Conservation (phyloP, 768 basidiomycete species). For the Podaxis sp. region DNA sequence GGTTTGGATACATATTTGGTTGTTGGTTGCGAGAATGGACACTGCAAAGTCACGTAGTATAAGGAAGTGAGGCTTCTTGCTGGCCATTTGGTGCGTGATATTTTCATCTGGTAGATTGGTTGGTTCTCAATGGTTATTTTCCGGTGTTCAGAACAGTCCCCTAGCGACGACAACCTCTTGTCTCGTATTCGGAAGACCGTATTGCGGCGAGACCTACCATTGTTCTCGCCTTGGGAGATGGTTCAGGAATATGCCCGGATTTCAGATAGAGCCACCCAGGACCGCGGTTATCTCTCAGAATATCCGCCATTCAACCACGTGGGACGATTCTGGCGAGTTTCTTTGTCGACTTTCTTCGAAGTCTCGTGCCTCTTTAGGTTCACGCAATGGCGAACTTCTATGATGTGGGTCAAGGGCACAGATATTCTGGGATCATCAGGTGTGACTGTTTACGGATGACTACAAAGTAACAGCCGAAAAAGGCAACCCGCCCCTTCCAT, state of each 20-base stretch:
- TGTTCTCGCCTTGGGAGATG: neutral
- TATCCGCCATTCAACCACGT: neutral
- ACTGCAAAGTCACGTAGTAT: neutral
- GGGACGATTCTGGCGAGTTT: neutral
- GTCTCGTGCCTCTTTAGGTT: neutral
- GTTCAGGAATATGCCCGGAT: neutral
- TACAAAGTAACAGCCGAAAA: slow-evolving; percentile 32
- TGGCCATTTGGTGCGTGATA: neutral
- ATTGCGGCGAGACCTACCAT: neutral
- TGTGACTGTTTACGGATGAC: neutral
- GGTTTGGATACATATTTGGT: too few relatives aligned
- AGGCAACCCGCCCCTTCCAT: slow-evolving; percentile 16
- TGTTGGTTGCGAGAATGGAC: neutral
- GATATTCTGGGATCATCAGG: neutral
- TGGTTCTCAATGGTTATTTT: neutral
- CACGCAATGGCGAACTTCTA: slow-evolving; percentile 8
- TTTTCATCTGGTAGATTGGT: neutral
- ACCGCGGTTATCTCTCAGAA: neutral
- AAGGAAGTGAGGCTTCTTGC: neutral
- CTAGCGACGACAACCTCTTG: neutral
- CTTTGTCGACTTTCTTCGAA: slow-evolving; percentile 1
- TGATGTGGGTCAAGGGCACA: slow-evolving; percentile 13
- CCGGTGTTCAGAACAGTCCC: neutral
- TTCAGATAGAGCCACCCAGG: neutral
- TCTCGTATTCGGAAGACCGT: neutral